Conservation (phyloP, 306 rosid genomes). For the Leucaena leucocephala region DNA sequence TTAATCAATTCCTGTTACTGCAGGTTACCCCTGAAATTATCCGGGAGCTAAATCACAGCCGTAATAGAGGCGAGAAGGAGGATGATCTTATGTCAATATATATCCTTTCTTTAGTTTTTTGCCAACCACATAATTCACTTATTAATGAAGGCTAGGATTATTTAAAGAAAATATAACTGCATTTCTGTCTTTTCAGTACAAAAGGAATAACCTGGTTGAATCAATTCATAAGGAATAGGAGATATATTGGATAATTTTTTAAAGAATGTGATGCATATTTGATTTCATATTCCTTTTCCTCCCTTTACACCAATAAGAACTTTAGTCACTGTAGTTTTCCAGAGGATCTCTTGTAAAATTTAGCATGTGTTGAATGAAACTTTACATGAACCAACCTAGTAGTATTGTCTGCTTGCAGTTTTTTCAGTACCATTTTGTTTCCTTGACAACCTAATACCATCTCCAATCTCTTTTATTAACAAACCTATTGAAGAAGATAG, state of each 20-base stretch:
- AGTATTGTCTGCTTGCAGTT: conserved; percentile 16
- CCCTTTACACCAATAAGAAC: background rate
- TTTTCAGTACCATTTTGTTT: conserved; percentile 17
- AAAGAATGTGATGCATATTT: background rate
- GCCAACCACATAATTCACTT: background rate
- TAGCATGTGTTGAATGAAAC: background rate
- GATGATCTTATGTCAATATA: conserved; percentile 63
- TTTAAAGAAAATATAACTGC: conserved; percentile 12
- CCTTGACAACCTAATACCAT: conserved; percentile 44
- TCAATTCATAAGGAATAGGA: background rate
- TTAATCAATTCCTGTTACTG: conserved; percentile 27
- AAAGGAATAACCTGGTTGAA: background rate
- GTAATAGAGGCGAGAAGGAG: conserved; percentile 91
- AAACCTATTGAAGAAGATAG: conserved; percentile 81
- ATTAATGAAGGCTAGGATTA: no score
- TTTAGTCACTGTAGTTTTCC: background rate
- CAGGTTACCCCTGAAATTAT: conserved; percentile 92
- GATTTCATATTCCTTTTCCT: background rate
- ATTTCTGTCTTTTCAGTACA: background rate
- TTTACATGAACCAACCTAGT: background rate
- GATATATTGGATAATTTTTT: background rate
- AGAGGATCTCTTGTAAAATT: background rate
- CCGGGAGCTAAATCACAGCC: conserved; percentile 76
- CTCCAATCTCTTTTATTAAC: conserved; percentile 60
- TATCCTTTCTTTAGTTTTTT: conserved; percentile 57